Evolutionary conservation across 345 rosid genomes (phyloP).

Genomic region (Arabis alpina): DNA sequence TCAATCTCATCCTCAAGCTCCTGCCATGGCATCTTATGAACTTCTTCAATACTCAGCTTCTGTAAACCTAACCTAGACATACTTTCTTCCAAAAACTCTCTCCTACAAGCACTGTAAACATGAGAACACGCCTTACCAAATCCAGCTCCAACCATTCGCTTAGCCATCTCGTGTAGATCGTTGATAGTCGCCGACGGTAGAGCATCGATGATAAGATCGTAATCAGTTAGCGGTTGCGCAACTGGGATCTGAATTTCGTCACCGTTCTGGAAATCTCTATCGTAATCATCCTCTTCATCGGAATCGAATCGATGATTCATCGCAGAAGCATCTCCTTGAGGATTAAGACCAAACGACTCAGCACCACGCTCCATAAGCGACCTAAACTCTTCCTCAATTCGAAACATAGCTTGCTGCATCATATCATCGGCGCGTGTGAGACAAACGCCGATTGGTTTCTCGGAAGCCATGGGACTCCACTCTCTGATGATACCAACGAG

Average conservation of each 20-base stretch:
- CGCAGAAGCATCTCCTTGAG: conserved; percentile 39
- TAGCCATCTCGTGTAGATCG: conserved; percentile 87
- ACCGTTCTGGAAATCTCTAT: conserved; percentile 41
- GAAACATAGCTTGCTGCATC: conserved; percentile 83
- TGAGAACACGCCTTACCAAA: conserved; percentile 75
- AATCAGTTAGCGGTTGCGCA: conserved; percentile 78
- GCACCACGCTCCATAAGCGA: conserved; percentile 76
- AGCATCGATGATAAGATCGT: conserved; percentile 81
- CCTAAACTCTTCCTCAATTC: conserved; percentile 76
- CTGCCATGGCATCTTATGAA: conserved; percentile 76
- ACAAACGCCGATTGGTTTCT: conserved; percentile 55
- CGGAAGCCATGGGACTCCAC: conserved; percentile 60
- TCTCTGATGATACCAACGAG: conserved; percentile 55
- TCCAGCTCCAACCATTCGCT: conserved; percentile 85
- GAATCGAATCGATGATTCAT: conserved; percentile 53
- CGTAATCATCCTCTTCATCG: conserved; percentile 55
- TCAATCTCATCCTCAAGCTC: conserved; percentile 85
- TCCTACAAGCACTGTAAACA: conserved; percentile 75
- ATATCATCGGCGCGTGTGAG: conserved; percentile 77
- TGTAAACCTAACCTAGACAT: conserved; percentile 71
- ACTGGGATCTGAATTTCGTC: conserved; percentile 64
- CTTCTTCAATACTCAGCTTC: conserved; percentile 80
- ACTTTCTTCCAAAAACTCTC: conserved; percentile 88
- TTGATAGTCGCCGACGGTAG: conserved; percentile 77
- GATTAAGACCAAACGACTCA: conserved; percentile 58